Evolutionary conservation across 2,329 filamentous ascomycete species (phyloP), one percentile per base, ranked within the genome.

Genomic region (Hypoxylon sp.): DNA sequence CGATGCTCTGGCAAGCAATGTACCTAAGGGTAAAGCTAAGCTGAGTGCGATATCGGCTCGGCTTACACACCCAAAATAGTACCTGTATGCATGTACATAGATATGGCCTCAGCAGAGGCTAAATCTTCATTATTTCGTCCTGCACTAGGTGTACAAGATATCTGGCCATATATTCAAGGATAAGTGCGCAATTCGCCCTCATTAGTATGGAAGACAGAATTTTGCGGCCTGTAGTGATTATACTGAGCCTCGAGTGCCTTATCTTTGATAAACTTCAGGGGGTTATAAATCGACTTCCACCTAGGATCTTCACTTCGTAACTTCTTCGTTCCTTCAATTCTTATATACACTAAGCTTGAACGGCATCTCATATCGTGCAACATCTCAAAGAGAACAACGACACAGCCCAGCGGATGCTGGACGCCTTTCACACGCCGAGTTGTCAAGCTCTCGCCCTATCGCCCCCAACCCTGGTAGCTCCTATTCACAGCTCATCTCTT

Each of bases 401-500:
- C n/a, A n/a, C n/a, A n/a, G n/a, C n/a, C n/a, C n/a, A n/a, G n/a
- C n/a, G n/a, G n/a, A n/a, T n/a, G n/a, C n/a, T n/a, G n/a, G 24
- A 3, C 3, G 24, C 24, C 6, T 26, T 26, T 26, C 24, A 26
- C 24, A 26, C 6, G 24, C 24, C 24, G 24, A 26, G 24, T n/a
- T 26, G 24, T 26, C 24, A 26, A 26, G 24, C 33, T 38, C 8
- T 18, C 33, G n/a, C n/a, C 1, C 14, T 2, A 6, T 12, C 4
- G 6, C 8, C 14, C 33, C 14, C 33, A 38, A 38, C 36, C n/a
- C 6, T 22, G 11, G 3, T 5, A 11, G 8, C 22, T 2, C 46
- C 42, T 30, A 38, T 45, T 50, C 54, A 73, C 45, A 75, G 32
- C 68, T 75, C 74, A 55, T 74, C 71, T 53, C 64, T 74, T 32